Percentiles rank a stretch among this genome's conserved stretches.
Conservation (phyloP, 2,329 filamentous ascomycete species). For the Hypoxylon sp. region DNA sequence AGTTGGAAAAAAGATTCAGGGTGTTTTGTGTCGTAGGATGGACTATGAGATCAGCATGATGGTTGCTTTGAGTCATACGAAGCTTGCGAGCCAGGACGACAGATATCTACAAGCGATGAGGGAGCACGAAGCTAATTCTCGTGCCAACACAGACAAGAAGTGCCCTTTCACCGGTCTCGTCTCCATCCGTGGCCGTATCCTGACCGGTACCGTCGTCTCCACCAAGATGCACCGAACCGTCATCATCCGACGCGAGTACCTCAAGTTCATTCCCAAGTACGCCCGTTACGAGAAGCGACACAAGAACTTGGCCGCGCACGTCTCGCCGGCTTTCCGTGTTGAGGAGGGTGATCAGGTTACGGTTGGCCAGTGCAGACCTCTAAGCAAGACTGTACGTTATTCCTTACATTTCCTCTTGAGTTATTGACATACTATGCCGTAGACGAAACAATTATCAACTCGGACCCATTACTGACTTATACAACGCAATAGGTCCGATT, state of each 20-base stretch:
- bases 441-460: background rate
- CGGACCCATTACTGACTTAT: conserved; percentile 28
- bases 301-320: conserved; percentile 99
- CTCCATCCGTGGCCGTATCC: conserved; percentile 99
- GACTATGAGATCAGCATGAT: conserved; percentile 1
- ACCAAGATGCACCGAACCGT: conserved; percentile 99
- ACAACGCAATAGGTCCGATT: conserved; percentile 82
- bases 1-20: background rate
- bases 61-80: background rate
- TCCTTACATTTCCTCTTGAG: conserved; percentile 5
- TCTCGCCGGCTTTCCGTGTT: conserved; percentile 99
- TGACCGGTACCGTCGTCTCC: conserved; percentile 98
- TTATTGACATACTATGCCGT: background rate
- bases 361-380: conserved; percentile 98
- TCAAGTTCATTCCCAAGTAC: conserved; percentile 99
- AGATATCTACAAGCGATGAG: background rate
- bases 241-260: conserved; percentile 99
- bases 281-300: conserved; percentile 99
- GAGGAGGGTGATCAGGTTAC: conserved; percentile 99
- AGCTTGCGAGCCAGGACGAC: background rate
- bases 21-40: background rate
- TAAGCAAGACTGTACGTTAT: conserved; percentile 97
- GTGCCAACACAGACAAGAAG: conserved; percentile 88
- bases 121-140: conserved; percentile 34
- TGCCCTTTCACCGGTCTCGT: conserved; percentile 99